These are phyloP conservation scores for Leptomonas pyrrhocoris DNA, from an alignment of 208 protist genomes.

Conservation along the genomic window DNA sequence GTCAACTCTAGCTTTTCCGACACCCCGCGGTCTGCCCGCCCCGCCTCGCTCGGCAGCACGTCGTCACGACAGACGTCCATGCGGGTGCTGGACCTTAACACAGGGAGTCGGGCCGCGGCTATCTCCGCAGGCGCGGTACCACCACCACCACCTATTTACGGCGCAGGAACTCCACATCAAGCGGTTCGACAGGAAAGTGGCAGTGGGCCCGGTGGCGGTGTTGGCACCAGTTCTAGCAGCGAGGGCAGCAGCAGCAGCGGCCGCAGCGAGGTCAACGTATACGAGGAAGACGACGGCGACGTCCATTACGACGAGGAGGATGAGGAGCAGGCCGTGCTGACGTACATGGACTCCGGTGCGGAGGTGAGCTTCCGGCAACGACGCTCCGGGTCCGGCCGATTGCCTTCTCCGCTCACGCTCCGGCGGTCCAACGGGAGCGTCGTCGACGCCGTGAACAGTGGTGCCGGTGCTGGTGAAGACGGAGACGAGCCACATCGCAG, in stretches of 20 bases:
- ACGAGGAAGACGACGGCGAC: slow-evolving; percentile 23
- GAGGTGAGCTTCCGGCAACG: slow-evolving; percentile 10
- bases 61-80: slow-evolving; percentile 1
- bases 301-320: slow-evolving; percentile 54
- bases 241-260: neutral
- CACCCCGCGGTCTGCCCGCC: slow-evolving; percentile 26
- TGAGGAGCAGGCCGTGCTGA: slow-evolving; percentile 66
- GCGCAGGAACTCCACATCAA: neutral
- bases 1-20: slow-evolving; percentile 70
- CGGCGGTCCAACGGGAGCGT: neutral
- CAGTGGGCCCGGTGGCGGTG: neutral
- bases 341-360: slow-evolving; percentile 44
- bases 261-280: neutral
- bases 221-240: neutral
- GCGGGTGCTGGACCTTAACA: slow-evolving; percentile 20
- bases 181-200: neutral
- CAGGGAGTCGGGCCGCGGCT: neutral
- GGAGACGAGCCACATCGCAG: slow-evolving; percentile 4
- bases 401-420: slow-evolving; percentile 2
- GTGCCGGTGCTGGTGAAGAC: neutral
- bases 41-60: slow-evolving; percentile 17
- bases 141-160: neutral
- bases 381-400: slow-evolving; percentile 2
- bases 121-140: neutral
- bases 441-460: neutral